Percentiles rank a stretch among this genome's conserved stretches.
Conservation (phyloP, 192 early-diverging fungal species). For the Coemansia umbellata region DNA sequence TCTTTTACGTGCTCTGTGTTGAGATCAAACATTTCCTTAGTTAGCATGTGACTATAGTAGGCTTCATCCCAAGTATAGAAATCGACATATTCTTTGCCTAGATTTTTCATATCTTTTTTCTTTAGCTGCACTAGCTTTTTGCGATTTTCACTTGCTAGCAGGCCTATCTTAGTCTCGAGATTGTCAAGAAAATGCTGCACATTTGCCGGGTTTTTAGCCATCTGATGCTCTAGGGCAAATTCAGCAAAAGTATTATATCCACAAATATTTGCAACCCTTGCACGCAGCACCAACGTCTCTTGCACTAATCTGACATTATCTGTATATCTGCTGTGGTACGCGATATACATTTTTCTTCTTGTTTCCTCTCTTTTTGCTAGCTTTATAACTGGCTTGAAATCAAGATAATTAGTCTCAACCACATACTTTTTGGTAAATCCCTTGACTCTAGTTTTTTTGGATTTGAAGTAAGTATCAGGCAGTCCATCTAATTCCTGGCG, state of each 20-base stretch:
- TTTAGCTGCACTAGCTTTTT: slow-evolving; percentile 58
- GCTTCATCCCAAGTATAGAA: slow-evolving; percentile 61
- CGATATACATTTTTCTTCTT: slow-evolving; percentile 41
- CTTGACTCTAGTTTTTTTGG: slow-evolving; percentile 39
- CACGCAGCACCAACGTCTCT: slow-evolving; percentile 45
- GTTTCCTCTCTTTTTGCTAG: slow-evolving; percentile 49
- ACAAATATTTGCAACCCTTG: slow-evolving; percentile 47
- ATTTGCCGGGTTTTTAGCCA: slow-evolving; percentile 64
- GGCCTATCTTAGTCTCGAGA: slow-evolving; percentile 49
- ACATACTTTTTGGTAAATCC: slow-evolving; percentile 54
- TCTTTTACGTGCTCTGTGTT: slow-evolving; percentile 64
- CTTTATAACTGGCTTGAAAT: slow-evolving; percentile 39
- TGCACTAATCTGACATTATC: slow-evolving; percentile 57
- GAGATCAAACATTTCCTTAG: slow-evolving; percentile 57
- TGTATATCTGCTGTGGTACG: slow-evolving; percentile 48
- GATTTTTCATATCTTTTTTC: slow-evolving; percentile 27
- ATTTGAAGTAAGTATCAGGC: slow-evolving; percentile 58
- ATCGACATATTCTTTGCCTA: slow-evolving; percentile 19
- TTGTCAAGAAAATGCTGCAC: slow-evolving; percentile 58
- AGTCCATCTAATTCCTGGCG: slow-evolving; percentile 61
- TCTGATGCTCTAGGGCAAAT: slow-evolving; percentile 65
- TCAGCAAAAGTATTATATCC: slow-evolving; percentile 63
- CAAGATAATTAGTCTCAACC: slow-evolving; percentile 62
- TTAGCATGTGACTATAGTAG: slow-evolving; percentile 62
- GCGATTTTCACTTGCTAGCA: slow-evolving; percentile 52